These are phyloP conservation scores for Chimonanthus praecox DNA, from an alignment of 164 flowering plant species.

Conservation along the genomic window DNA sequence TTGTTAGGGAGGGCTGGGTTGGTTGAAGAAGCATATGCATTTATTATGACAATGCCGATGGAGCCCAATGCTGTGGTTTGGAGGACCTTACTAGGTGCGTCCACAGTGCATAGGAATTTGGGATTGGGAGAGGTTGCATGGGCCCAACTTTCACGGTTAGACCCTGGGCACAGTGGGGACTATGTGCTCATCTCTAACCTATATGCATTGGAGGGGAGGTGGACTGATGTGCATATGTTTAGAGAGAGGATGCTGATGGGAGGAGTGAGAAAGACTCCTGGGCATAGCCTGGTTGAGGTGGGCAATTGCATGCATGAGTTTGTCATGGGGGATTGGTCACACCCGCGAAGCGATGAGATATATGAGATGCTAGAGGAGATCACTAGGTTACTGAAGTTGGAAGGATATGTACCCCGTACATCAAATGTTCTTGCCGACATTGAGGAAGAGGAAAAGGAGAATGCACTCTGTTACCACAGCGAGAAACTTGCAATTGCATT, in stretches of 20 bases:
- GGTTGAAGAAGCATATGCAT: conserved; percentile 24
- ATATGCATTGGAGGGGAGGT: conserved; percentile 24
- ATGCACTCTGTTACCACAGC: conserved; percentile 28
- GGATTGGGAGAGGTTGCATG: conserved; percentile 23
- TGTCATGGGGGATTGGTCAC: conserved; percentile 32
- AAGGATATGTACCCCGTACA: conserved; percentile 26
- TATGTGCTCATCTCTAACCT: conserved; percentile 30
- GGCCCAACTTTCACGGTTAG: conserved; percentile 17
- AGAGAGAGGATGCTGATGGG: conserved; percentile 24
- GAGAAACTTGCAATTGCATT: conserved; percentile 38
- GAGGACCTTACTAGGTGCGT: conserved; percentile 32
- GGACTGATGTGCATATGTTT: conserved; percentile 12
- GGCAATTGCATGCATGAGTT: conserved; percentile 28
- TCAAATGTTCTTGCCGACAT: conserved; percentile 31
- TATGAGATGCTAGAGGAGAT: conserved; percentile 27
- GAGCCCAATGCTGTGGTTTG: conserved; percentile 33
- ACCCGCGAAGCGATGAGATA: conserved; percentile 25
- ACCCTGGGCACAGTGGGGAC: conserved; percentile 32
- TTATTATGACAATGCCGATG: conserved; percentile 24
- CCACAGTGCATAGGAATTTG: conserved; percentile 23
- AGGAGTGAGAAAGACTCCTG: conserved; percentile 29
- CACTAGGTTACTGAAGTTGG: conserved; percentile 18
- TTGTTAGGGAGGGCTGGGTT: conserved; percentile 31
- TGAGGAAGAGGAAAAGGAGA: conserved; percentile 34
- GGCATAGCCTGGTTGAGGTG: conserved; percentile 31